Evolutionary conservation across 306 rosid genomes (phyloP), one percentile per base, ranked within the genome.

Genomic region (Adenanthera pavonina): DNA sequence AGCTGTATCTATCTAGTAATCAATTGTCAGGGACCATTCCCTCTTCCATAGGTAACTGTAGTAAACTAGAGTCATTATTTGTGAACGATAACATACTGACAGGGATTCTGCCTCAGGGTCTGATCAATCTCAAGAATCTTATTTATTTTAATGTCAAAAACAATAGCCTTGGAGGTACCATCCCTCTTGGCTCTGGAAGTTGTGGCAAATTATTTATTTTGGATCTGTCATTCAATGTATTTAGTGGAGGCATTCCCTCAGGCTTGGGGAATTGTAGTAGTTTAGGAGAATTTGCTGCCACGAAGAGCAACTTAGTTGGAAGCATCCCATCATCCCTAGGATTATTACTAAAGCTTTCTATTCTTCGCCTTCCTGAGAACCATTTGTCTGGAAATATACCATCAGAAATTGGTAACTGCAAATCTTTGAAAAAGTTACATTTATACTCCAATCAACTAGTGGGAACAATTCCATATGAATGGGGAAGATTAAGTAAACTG

Each of bases 191-290:
- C 38, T 25, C 38, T 60, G 66, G 66, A 25, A 60, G 15, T 60
- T 60, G 66, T 3, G 36, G 38, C 6, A 60, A 60, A 38, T 30
- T 60, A 60, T 60, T 30, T 60, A 60, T 60, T 60, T 60, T 60
- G 38, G 38, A 60, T 60, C 66, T 60, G 36, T 60, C 66, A 30
- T 60, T 60, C 7, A 60, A 60, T 30, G 38, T 20, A 60, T 60
- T 25, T 59, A 59, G 66, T 30, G 66, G 66, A 7, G 66, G 66
- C 34, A 59, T 59, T 59, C 66, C 66, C 38, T 59, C 38, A 25
- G 16, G 66, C 38, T 30, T 59, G 36, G 66, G 66, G 16, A 59
- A 25, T 59, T 59, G 66, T 25, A 59, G 66, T 34, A 20, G 12
- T 59, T 59, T 59, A 25, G 15, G 2, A 11, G 66, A 60, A 11